Conservation (phyloP, 768 basidiomycete species). For the Stropharia rugosoannulata region DNA sequence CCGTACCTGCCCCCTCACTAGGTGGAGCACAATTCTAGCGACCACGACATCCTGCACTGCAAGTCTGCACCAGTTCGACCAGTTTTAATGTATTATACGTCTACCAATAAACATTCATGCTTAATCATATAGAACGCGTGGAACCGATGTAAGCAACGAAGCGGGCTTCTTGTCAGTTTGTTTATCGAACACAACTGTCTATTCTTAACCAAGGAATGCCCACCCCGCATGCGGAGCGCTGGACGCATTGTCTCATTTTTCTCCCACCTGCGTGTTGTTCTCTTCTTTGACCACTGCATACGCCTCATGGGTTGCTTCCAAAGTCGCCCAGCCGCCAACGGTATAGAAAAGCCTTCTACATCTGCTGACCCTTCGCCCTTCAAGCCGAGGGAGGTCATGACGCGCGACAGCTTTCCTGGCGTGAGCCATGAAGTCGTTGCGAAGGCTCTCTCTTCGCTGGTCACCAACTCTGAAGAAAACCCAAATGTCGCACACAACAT, state of each 20-base stretch:
- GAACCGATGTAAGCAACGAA: not conserved
- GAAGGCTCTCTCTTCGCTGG: conserved; percentile 31
- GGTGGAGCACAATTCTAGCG: not conserved
- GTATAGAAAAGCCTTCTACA: too few relatives aligned
- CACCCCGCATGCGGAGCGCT: too few relatives aligned
- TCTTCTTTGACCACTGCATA: not conserved
- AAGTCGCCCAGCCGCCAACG: not conserved
- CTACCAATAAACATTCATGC: not conserved
- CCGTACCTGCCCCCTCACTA: not conserved
- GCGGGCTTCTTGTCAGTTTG: not conserved
- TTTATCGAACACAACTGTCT: not conserved
- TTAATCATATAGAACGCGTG: not conserved
- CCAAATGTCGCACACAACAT: conserved; percentile 28
- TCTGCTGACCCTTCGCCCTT: conserved; percentile 8
- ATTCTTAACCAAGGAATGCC: too few relatives aligned
- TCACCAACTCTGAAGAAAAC: conserved; percentile 31
- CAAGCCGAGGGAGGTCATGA: conserved; percentile 25
- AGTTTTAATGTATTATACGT: conserved; percentile 1
- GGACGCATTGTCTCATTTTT: too few relatives aligned
- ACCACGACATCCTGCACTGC: not conserved
- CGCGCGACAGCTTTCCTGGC: conserved; percentile 35
- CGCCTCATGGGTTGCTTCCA: not conserved
- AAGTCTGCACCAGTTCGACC: not conserved
- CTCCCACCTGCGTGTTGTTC: too few relatives aligned
- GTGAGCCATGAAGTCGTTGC: conserved; percentile 30